These are phyloP conservation scores for Sanghuangporus baumii DNA, from an alignment of 1,284 basidiomycete species.

Conservation along the genomic window DNA sequence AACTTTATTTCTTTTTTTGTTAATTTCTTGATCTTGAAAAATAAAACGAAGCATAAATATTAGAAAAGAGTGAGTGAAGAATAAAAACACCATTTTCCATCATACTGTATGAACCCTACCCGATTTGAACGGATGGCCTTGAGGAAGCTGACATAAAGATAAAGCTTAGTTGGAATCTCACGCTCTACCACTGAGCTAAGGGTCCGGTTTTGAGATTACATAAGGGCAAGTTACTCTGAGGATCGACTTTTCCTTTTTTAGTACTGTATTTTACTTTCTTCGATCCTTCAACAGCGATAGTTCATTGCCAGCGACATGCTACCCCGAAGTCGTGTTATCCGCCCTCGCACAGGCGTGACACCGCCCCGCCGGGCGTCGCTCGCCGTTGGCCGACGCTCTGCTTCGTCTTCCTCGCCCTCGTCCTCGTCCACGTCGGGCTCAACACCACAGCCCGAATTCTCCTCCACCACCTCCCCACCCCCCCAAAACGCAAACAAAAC, in stretches of 20 bases:
- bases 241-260: not conserved
- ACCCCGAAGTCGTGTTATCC: not conserved
- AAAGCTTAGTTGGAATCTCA: slow-evolving; percentile 1
- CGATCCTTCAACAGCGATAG: not conserved
- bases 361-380: not conserved
- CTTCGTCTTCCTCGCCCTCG: not conserved
- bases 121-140: slow-evolving; percentile 25
- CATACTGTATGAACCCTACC: no score
- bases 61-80: no score
- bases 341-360: not conserved
- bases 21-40: no score
- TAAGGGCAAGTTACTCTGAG: no score
- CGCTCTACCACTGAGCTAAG: slow-evolving; percentile 11
- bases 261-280: not conserved
- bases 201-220: no score
- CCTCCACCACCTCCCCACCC: not conserved
- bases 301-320: not conserved
- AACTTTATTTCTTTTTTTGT: no score
- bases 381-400: not conserved
- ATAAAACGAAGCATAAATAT: no score
- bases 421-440: not conserved
- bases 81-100: no score
- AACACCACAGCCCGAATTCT: not conserved
- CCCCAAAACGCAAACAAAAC: not conserved
- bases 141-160: slow-evolving; percentile 16